Percentiles rank a stretch among this genome's conserved stretches.
phyloP scores from a whole-genome alignment of 2,329 filamentous ascomycete genomes.

The Alternaria dauci region DNA sequence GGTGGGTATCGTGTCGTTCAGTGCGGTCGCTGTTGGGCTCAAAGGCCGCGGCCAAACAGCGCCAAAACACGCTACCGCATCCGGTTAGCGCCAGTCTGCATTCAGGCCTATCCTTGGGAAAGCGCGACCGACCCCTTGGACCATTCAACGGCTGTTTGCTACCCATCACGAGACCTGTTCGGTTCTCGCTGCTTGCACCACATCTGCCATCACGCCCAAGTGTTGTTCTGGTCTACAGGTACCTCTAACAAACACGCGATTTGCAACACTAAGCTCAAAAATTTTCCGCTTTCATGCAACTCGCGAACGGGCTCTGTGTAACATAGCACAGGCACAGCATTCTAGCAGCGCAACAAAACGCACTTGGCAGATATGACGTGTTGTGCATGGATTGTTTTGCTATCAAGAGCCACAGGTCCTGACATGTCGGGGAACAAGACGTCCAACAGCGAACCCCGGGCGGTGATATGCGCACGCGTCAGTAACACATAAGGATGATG shows the following conservation, averaged over 20 bases:
- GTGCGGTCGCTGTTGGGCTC: slow-evolving; percentile 16
- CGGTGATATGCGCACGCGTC: too few species aligned
- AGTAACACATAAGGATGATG: too few species aligned
- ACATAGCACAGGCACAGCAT: background rate
- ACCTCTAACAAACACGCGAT: background rate
- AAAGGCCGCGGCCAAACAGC: slow-evolving; percentile 26
- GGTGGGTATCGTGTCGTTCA: slow-evolving; percentile 20
- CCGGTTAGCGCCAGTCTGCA: slow-evolving; percentile 14
- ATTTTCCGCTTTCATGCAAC: background rate
- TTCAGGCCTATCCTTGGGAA: background rate
- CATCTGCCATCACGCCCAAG: background rate
- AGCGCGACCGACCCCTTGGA: background rate
- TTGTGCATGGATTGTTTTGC: too few species aligned
- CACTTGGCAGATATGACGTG: too few species aligned
- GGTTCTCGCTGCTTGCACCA: background rate
- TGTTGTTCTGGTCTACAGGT: background rate
- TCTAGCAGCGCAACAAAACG: too few species aligned
- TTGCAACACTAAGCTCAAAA: background rate
- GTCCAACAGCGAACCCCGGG: background rate
- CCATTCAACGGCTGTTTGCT: background rate
- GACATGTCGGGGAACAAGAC: background rate
- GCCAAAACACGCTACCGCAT: slow-evolving; percentile 29
- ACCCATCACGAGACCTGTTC: background rate
- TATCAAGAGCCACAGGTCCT: too few species aligned
- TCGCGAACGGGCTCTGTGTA: background rate